These are phyloP conservation scores for Xanthoceras sorbifolium DNA, from an alignment of 345 rosid species.

Conservation along the genomic window DNA sequence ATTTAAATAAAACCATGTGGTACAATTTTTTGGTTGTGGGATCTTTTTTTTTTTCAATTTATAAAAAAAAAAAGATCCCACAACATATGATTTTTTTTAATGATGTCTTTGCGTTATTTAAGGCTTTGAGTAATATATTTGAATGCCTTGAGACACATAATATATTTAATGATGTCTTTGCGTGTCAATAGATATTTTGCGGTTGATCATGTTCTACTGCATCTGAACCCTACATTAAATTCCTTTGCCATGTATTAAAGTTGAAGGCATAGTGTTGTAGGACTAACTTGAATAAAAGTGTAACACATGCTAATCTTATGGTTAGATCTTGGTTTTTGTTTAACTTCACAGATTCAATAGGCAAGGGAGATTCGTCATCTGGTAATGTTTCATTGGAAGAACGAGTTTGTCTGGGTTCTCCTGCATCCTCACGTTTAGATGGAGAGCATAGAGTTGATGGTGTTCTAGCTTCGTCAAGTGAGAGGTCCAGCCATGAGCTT, in stretches of 20 bases:
- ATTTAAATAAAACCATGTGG: not conserved
- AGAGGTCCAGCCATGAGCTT: conserved; percentile 25
- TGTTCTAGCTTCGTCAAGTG: conserved; percentile 27
- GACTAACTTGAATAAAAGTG: not conserved
- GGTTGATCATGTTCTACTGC: not conserved
- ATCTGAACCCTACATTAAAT: not conserved
- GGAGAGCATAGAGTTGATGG: conserved; percentile 26
- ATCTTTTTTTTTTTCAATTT: not conserved
- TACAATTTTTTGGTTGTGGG: not conserved
- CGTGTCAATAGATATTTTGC: not conserved
- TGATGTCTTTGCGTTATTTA: too few relatives aligned
- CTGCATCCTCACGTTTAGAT: conserved; percentile 26
- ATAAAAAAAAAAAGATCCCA: too few relatives aligned
- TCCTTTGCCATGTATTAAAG: not conserved
- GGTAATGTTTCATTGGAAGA: conserved; percentile 28
- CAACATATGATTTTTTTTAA: too few relatives aligned
- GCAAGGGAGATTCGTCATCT: conserved; percentile 27
- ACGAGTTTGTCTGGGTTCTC: conserved; percentile 32
- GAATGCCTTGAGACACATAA: not conserved
- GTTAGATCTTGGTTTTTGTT: conserved; percentile 11
- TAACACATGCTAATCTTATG: conserved; percentile 9
- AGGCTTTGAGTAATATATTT: not conserved
- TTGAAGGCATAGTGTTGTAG: not conserved
- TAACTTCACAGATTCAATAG: conserved; percentile 35
- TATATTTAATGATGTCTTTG: not conserved